phyloP scores from a whole-genome alignment of 176 grass and related monocot species.

The Raddia guianensis region DNA sequence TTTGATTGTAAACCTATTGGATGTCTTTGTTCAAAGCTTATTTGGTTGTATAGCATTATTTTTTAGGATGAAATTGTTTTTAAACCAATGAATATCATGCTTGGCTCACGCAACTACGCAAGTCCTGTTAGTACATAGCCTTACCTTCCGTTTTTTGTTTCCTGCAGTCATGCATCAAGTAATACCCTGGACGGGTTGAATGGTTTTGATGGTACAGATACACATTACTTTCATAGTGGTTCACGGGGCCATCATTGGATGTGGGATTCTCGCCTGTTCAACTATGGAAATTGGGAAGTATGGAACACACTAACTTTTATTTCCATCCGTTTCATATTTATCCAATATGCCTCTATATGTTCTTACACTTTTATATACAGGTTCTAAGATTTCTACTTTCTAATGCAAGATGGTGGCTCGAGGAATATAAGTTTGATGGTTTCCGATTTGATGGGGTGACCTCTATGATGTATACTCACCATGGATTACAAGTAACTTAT shows the following conservation, averaged over 20 bases:
- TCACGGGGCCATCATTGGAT: constrained; percentile 85
- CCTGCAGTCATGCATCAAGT: constrained; percentile 77
- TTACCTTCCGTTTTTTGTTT: constrained; percentile 27
- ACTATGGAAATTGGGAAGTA: constrained; percentile 94
- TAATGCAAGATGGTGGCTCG: constrained; percentile 97
- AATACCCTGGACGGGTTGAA: constrained; percentile 89
- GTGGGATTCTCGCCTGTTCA: constrained; percentile 96
- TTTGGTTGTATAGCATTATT: constrained; percentile 9
- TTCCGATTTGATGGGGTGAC: constrained; percentile 92
- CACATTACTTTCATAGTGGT: constrained; percentile 89
- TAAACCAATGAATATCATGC: background rate
- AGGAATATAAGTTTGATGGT: constrained; percentile 97
- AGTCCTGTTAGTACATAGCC: constrained; percentile 25
- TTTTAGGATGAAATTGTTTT: background rate
- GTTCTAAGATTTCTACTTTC: constrained; percentile 88
- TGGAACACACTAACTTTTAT: background rate
- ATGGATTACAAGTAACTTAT: constrained; percentile 75
- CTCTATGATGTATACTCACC: constrained; percentile 97
- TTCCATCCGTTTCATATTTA: constrained; percentile 3
- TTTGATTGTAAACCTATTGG: constrained; percentile 6
- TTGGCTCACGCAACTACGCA: constrained; percentile 29
- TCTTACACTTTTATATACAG: constrained; percentile 41
- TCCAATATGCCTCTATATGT: constrained; percentile 35
- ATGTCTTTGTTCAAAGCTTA: constrained; percentile 1
- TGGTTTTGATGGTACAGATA: constrained; percentile 88